Percentiles rank a stretch among this genome's conserved stretches.
These are phyloP conservation scores for Cordyceps militaris DNA, from an alignment of 2,329 filamentous ascomycete genomes.

Conservation along the genomic window DNA sequence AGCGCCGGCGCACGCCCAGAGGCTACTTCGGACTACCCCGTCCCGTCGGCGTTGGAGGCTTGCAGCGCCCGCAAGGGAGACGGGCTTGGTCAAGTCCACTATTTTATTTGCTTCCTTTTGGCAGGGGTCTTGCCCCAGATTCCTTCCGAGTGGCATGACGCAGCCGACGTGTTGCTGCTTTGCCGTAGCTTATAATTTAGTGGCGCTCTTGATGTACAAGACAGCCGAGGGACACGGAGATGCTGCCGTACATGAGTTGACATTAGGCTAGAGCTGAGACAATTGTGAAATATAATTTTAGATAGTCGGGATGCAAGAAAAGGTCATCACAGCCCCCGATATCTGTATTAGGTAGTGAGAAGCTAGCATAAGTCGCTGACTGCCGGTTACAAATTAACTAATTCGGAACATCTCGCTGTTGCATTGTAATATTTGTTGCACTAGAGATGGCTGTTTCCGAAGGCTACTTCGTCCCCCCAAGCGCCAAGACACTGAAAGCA, in stretches of 20 bases:
- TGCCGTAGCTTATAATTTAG: neutral
- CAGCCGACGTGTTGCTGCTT: slow-evolving; percentile 7
- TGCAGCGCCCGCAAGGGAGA: slow-evolving; percentile 5
- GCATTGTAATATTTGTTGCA: neutral
- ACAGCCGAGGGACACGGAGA: slow-evolving; percentile 3
- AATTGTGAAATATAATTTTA: too few relatives aligned
- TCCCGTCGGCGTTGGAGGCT: neutral
- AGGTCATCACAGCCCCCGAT: too few relatives aligned
- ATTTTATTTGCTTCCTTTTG: neutral
- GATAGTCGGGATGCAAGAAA: too few relatives aligned
- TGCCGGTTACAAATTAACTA: neutral
- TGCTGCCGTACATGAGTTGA: neutral
- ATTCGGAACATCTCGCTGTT: neutral
- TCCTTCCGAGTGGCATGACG: slow-evolving; percentile 18
- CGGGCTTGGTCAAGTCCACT: neutral
- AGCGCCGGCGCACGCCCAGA: neutral
- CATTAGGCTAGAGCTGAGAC: too few relatives aligned
- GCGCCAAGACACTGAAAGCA: neutral
- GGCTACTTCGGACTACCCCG: neutral
- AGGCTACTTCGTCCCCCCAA: neutral
- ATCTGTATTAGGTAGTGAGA: neutral
- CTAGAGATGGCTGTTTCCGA: neutral
- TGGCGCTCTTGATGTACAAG: neutral
- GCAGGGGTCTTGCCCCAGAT: slow-evolving; percentile 28
- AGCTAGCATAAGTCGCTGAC: neutral